Base-by-base conservation (phyloP, 306 rosid species). In the Dryas drummondii region DNA sequence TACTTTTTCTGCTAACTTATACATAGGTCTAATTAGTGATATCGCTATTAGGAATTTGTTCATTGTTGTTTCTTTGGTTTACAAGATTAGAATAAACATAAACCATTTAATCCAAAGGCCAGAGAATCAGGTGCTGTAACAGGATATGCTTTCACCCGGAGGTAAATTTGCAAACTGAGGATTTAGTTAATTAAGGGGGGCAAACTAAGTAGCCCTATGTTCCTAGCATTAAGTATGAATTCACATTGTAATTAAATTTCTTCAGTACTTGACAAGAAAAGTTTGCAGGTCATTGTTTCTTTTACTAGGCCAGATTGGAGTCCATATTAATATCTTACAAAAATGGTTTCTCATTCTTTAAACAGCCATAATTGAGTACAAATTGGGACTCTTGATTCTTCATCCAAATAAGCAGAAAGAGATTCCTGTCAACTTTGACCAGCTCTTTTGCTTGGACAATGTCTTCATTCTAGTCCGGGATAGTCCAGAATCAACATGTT, bases 401-500 rank as follows among this genome's bases (percentile, higher is more conserved):
- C 45, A 27, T 59, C 65, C 46, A 37, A 14, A 61, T 61, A 62
- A 13, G 27, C 67, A 40, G 45, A 62, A 9, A 16, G 13, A 64
- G 14, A 41, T 41, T 42, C 69, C 51, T 16, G 47, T 40, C 67
- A 62, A 37, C 47, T 64, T 64, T 41, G 7, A 64, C 41, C 7
- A 62, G 2, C 1, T 62, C 68, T 13, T 64, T 64, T 64, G 27
- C 63, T 58, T 49, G 53, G 40, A 14, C 63, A 58, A 58, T 14
- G 16, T 26, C 5, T 58, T 58, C 61, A 19, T 56, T 6, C 37
- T 7, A 56, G 32, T 26, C 9, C 3, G 37, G 9, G 63, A 41
- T 63, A 63, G 49, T 63, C 50, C 13, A 4, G 51, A 64, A 15
- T 27, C n/a, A 64, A n/a, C 68, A 64, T 64, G 14, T 64, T 64